phyloP scores from a whole-genome alignment of 2,329 filamentous ascomycete genomes.

The Colletotrichum theobromicola region DNA sequence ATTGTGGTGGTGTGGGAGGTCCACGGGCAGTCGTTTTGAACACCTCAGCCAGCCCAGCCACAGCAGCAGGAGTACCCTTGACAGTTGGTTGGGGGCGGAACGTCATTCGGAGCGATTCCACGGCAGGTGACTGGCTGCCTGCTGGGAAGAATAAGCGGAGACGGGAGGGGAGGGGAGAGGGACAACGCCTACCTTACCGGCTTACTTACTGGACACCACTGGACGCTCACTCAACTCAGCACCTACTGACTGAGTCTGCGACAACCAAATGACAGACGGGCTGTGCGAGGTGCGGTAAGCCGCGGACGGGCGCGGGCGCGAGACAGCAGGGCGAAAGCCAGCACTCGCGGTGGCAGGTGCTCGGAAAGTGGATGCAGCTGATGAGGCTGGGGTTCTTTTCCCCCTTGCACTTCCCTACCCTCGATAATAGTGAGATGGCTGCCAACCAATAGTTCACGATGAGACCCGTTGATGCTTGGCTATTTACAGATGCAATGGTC shows the following conservation, averaged over 20 bases:
- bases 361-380: neutral
- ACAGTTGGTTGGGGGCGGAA: conserved; percentile 13
- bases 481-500: neutral
- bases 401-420: neutral
- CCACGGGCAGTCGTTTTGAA: neutral
- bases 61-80: neutral
- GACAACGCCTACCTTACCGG: too few relatives aligned
- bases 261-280: neutral
- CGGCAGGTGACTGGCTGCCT: neutral
- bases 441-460: neutral
- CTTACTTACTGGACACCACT: neutral
- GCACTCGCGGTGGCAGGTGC: neutral
- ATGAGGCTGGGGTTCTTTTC: neutral
- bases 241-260: neutral
- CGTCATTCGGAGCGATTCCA: conserved; percentile 1
- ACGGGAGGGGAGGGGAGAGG: neutral
- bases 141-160: neutral
- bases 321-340: neutral
- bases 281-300: conserved; percentile 11
- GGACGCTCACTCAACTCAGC: neutral
- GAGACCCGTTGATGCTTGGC: neutral
- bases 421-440: neutral
- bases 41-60: conserved; percentile 10
- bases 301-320: neutral
- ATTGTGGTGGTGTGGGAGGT: neutral